phyloP scores from a whole-genome alignment of 2,329 filamentous ascomycete species.

The Cladosporium sp. region DNA sequence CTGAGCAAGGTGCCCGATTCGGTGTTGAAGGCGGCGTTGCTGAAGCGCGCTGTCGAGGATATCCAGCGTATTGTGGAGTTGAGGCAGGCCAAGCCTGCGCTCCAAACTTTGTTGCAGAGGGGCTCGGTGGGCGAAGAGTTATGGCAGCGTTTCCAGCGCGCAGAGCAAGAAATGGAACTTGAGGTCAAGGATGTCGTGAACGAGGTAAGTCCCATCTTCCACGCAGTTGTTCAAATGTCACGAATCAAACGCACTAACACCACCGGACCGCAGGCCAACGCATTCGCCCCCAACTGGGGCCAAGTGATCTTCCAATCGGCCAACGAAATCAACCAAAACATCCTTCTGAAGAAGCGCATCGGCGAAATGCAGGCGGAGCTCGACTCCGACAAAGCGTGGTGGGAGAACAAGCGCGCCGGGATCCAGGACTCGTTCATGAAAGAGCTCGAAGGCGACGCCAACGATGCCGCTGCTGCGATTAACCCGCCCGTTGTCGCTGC shows the following conservation, averaged over 20 bases:
- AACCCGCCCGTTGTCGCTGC: neutral
- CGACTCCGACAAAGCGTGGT: conserved; percentile 78
- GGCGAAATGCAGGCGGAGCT: conserved; percentile 69
- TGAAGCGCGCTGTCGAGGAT: conserved; percentile 86
- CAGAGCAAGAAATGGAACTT: conserved; percentile 96
- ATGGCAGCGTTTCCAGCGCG: conserved; percentile 85
- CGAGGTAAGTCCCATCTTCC: conserved; percentile 73
- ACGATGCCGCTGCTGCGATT: conserved; percentile 24
- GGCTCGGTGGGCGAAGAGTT: conserved; percentile 94
- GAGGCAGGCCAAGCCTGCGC: conserved; percentile 80
- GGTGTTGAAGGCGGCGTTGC: conserved; percentile 78
- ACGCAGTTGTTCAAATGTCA: too few relatives aligned
- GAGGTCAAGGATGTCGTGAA: conserved; percentile 90
- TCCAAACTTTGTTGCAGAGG: conserved; percentile 75
- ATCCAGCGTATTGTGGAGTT: conserved; percentile 88
- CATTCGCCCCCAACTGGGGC: conserved; percentile 82
- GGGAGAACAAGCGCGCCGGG: conserved; percentile 73
- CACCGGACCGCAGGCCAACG: conserved; percentile 67
- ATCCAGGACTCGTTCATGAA: conserved; percentile 77
- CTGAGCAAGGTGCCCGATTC: conserved; percentile 68
- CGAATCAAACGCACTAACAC: neutral
- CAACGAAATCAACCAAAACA: conserved; percentile 90
- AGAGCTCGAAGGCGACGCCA: conserved; percentile 61
- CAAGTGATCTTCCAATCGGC: conserved; percentile 95
- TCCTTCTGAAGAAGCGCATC: conserved; percentile 66